Conservation (phyloP, 768 basidiomycete species). For the Galerina sulciceps region DNA sequence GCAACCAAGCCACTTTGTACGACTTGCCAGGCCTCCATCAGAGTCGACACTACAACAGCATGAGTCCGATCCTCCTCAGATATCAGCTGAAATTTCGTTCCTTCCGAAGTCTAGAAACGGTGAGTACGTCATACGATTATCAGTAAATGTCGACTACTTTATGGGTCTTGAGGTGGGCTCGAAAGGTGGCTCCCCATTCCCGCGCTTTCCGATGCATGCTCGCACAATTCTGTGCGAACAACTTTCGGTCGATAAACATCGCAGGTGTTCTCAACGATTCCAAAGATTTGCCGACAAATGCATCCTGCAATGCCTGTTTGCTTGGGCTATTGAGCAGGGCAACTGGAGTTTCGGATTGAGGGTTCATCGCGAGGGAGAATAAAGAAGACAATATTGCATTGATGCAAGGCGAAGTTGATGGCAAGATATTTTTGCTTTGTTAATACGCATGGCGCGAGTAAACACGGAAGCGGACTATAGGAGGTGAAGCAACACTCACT, state of each 20-base stretch:
- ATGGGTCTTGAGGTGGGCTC: constrained; percentile 87
- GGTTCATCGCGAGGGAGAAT: constrained; percentile 17
- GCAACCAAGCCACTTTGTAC: constrained; percentile 67
- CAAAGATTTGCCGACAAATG: constrained; percentile 63
- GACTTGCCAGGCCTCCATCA: constrained; percentile 83
- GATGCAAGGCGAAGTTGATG: neutral
- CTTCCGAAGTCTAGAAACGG: constrained; percentile 69
- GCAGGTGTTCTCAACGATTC: constrained; percentile 74
- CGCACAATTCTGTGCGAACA: constrained; percentile 76
- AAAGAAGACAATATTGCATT: neutral
- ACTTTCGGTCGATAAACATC: constrained; percentile 72
- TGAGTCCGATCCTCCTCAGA: constrained; percentile 56
- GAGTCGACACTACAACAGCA: constrained; percentile 79
- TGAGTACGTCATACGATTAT: neutral
- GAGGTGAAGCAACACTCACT: neutral
- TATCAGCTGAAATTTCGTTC: constrained; percentile 68
- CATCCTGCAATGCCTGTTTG: constrained; percentile 52
- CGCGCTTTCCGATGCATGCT: constrained; percentile 70
- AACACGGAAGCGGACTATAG: neutral
- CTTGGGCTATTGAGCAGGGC: constrained; percentile 32
- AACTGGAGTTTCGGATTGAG: constrained; percentile 29
- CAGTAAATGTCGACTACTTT: constrained; percentile 48
- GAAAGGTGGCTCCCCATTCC: constrained; percentile 71
- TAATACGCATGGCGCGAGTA: neutral
- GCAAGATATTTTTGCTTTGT: neutral